Conservation (phyloP, 805 yeast genomes). For the Saccharomycopsis capsularis region DNA sequence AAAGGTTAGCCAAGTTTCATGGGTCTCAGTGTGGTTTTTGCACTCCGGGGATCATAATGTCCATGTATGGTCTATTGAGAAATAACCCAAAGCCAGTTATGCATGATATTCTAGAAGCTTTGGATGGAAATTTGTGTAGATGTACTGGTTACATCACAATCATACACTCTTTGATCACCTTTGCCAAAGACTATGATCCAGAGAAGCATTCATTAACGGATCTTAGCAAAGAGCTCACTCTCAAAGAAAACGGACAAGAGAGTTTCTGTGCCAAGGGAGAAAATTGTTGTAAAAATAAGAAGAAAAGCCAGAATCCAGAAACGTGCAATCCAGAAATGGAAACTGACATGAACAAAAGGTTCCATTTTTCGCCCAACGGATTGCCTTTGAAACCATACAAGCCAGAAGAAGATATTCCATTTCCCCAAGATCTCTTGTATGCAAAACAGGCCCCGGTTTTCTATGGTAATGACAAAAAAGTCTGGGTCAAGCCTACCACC, state of each 20-base stretch:
- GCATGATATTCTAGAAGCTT: constrained; percentile 36
- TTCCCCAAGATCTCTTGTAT: constrained; percentile 33
- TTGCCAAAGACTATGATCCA: constrained; percentile 31
- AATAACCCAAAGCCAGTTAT: constrained; percentile 31
- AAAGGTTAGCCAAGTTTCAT: constrained; percentile 40
- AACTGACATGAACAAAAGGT: constrained; percentile 28
- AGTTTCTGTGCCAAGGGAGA: constrained; percentile 30
- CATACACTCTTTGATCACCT: constrained; percentile 40
- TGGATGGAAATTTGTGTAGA: constrained; percentile 42
- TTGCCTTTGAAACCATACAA: constrained; percentile 34
- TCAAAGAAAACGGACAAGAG: constrained; percentile 7
- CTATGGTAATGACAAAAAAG: constrained; percentile 33
- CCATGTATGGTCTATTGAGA: constrained; percentile 36
- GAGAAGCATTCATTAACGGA: constrained; percentile 16
- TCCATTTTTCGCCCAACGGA: constrained; percentile 34
- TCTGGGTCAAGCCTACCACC: constrained; percentile 41
- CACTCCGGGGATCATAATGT: constrained; percentile 46
- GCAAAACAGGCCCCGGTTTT: constrained; percentile 28
- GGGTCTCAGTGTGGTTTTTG: constrained; percentile 48
- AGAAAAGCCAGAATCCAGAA: constrained; percentile 15
- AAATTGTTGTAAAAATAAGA: constrained; percentile 32
- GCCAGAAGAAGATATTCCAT: constrained; percentile 33
- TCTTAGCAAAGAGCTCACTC: constrained; percentile 25
- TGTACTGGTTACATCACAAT: constrained; percentile 47
- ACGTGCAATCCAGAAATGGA: constrained; percentile 24